Evolutionary conservation across 192 early-diverging fungal genomes (phyloP), one percentile per base, ranked within the genome.

Genomic region (Diversispora eburnea): DNA sequence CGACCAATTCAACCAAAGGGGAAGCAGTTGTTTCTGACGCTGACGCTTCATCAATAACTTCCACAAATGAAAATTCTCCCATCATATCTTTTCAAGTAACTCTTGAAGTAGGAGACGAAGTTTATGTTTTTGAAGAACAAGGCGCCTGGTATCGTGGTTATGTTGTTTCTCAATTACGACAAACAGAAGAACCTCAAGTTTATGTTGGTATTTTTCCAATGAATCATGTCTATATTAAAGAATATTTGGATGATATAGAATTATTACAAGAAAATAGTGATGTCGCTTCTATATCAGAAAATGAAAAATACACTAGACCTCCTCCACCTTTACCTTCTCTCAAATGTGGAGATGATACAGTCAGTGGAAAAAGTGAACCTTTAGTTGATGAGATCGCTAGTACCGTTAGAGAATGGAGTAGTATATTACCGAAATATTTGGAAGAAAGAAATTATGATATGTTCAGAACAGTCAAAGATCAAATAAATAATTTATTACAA

Each of bases 371-470:
- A 46, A 78, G 75, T 25, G 89, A 91, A 71, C 84, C 88, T 17
- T 74, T 91, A 8, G 80, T 89, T 13, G 90, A 91, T 74, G 90
- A 91, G 66, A 85, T 91, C 52, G 83, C 87, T 5, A 84, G 88
- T 0, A 81, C 80, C 45, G 77, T 91, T 4, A 77, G 88, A 22
- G 86, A 89, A 79, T 91, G 90, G 90, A 82, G 82, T 42, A 67
- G 65, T 47, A 61, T 80, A 10, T 74, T 91, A 8, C 83, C 88
- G 20, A 68, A 51, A 13, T 83, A 90, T 73, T 75, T 91, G 15
- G 61, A 76, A 10, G 63, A 81, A 51, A 85, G 87, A 55, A 76
- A 84, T 56, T 91, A 91, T 67, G 75, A 74, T 8, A 39, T 80
- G 25, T 88, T 90, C 75, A 82, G 72, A 41, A 52, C 76, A 4